Evolutionary conservation across 2,329 filamentous ascomycete genomes (phyloP).

Genomic region (Exophiala spinifera): DNA sequence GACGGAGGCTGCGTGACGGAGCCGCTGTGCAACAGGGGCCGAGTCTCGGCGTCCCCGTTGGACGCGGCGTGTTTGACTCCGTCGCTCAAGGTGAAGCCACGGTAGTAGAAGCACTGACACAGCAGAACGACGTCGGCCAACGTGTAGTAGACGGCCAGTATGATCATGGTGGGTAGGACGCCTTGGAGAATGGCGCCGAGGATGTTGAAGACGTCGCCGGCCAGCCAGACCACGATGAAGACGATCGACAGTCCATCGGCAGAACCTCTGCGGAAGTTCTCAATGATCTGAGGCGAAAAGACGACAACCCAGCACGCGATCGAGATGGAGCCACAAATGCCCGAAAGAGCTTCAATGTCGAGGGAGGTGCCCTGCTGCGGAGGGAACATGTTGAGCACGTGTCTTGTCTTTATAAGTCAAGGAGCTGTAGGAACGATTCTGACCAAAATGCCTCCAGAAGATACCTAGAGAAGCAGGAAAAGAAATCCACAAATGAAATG

Average conservation of each 20-base stretch:
- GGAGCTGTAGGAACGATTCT: too few species aligned
- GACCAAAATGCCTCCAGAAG: too few species aligned
- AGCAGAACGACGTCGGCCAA: constrained; percentile 86
- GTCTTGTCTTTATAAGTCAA: neutral
- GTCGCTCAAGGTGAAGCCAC: constrained; percentile 61
- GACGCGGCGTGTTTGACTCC: constrained; percentile 15
- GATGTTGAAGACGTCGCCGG: constrained; percentile 95
- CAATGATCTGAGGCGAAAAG: constrained; percentile 93
- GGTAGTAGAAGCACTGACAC: constrained; percentile 91
- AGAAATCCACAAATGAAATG: too few species aligned
- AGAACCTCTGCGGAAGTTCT: constrained; percentile 82
- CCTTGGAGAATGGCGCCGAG: constrained; percentile 86
- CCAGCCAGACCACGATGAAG: constrained; percentile 89
- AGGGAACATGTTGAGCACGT: constrained; percentile 31
- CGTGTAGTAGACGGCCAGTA: constrained; percentile 91
- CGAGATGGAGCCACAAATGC: constrained; percentile 90
- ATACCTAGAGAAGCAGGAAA: too few species aligned
- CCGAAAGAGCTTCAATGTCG: constrained; percentile 85
- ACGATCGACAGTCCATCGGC: constrained; percentile 86
- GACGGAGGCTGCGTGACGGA: constrained; percentile 17
- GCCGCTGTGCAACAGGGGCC: constrained; percentile 27
- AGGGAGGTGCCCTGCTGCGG: constrained; percentile 55
- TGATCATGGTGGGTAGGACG: constrained; percentile 92
- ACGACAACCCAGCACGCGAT: constrained; percentile 98
- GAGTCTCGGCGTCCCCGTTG: constrained; percentile 24